A percentile compares a stretch with the other conserved stretches of the same genome.
Conservation (phyloP, 805 yeast species). For the Candida suzukii region DNA sequence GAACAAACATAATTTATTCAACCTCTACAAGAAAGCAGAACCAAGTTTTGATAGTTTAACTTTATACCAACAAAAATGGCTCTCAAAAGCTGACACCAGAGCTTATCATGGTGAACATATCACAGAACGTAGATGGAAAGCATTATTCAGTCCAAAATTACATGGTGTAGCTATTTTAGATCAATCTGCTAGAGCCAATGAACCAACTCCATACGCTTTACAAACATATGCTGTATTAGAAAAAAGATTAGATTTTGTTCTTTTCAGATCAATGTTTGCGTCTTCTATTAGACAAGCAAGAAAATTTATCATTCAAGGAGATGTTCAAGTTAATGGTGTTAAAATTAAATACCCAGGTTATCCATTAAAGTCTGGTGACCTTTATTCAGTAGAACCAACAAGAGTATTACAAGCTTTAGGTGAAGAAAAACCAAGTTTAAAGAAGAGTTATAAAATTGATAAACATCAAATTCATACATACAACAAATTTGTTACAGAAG, state of each 20-base stretch:
- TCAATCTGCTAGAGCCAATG: conserved; percentile 61
- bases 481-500: conserved; percentile 64
- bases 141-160: conserved; percentile 59
- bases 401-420: conserved; percentile 84
- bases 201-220: conserved; percentile 71
- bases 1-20: conserved; percentile 89
- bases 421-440: conserved; percentile 69
- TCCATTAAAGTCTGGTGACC: conserved; percentile 75
- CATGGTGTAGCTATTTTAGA: conserved; percentile 87
- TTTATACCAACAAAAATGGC: conserved; percentile 89
- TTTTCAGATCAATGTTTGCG: conserved; percentile 90
- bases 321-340: conserved; percentile 82
- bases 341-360: conserved; percentile 72
- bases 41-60: conserved; percentile 51
- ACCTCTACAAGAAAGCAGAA: conserved; percentile 67
- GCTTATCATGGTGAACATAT: conserved; percentile 93
- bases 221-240: conserved; percentile 89
- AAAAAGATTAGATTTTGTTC: conserved; percentile 81
- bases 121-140: conserved; percentile 77
- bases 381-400: conserved; percentile 79
- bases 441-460: conserved; percentile 62
- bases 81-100: conserved; percentile 84
- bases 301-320: conserved; percentile 72
- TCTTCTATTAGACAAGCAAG: conserved; percentile 91
- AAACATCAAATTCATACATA: conserved; percentile 64